Percentiles rank a stretch among this genome's conserved stretches.
Evolutionary conservation across 208 protist genomes (phyloP).

Genomic region (Kentomonas sorsogonicus): DNA sequence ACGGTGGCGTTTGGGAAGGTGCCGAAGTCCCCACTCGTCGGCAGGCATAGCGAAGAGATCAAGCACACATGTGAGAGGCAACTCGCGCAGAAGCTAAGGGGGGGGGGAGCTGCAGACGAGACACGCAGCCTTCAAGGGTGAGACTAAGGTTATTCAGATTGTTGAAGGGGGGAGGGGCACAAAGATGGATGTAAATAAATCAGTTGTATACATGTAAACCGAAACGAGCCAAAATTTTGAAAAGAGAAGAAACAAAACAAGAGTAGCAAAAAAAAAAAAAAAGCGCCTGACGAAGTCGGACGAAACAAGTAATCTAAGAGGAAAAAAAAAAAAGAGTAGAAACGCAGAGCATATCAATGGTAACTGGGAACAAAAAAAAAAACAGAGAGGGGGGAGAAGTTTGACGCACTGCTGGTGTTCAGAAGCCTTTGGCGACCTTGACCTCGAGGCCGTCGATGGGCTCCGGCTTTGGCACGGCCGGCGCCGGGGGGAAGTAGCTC

Average conservation of each 20-base stretch:
- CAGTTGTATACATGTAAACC: neutral
- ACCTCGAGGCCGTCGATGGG: constrained; percentile 73
- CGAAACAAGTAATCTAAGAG: neutral
- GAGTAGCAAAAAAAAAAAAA: constrained; percentile 1
- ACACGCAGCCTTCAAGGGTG: too few relatives aligned
- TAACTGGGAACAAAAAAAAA: constrained; percentile 16
- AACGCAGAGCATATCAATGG: constrained; percentile 7
- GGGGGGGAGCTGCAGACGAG: too few relatives aligned
- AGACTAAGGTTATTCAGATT: too few relatives aligned
- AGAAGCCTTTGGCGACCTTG: constrained; percentile 83
- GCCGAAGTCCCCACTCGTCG: too few relatives aligned
- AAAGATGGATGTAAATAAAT: too few relatives aligned
- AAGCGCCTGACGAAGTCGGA: neutral
- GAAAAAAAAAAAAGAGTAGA: neutral
- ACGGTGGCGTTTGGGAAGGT: too few relatives aligned
- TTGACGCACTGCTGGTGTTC: constrained; percentile 5
- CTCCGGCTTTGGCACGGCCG: constrained; percentile 53
- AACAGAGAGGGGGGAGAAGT: neutral
- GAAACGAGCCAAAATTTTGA: neutral
- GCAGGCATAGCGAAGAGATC: too few relatives aligned
- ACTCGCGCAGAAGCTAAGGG: too few relatives aligned
- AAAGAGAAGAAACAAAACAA: constrained; percentile 6
- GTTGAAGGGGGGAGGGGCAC: too few relatives aligned
- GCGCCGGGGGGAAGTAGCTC: constrained; percentile 71
- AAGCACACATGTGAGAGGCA: too few relatives aligned